Conservation (phyloP, 2,329 filamentous ascomycete species). For the Xylariaceae sp. region DNA sequence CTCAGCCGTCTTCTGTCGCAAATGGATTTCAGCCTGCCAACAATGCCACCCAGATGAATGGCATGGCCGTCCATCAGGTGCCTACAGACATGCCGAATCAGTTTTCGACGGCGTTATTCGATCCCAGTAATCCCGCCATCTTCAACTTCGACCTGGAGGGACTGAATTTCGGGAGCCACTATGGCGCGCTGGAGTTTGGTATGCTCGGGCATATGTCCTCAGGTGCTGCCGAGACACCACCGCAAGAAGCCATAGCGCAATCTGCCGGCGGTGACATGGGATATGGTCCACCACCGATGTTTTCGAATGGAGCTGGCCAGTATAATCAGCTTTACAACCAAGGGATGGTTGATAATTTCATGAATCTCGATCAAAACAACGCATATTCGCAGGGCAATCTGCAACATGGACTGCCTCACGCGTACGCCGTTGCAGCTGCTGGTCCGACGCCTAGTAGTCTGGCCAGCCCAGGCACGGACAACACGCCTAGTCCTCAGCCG, state of each 20-base stretch:
- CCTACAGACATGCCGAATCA: conserved; percentile 42
- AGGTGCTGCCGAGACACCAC: conserved; percentile 74
- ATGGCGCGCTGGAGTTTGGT: conserved; percentile 90
- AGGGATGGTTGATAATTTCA: conserved; percentile 48
- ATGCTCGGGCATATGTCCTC: conserved; percentile 96
- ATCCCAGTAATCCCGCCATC: conserved; percentile 83
- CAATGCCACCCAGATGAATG: conserved; percentile 43
- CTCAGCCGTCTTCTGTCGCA: conserved; percentile 67
- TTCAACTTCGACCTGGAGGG: conserved; percentile 96
- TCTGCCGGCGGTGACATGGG: conserved; percentile 35
- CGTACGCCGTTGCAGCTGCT: conserved; percentile 59
- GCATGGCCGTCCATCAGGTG: conserved; percentile 46
- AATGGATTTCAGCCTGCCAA: conserved; percentile 60
- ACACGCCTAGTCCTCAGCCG: conserved; percentile 55
- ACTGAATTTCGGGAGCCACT: conserved; percentile 92
- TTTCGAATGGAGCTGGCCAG: conserved; percentile 47
- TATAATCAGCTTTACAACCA: conserved; percentile 48
- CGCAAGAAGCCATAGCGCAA: conserved; percentile 54
- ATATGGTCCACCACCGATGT: conserved; percentile 44
- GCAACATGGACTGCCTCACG: conserved; percentile 58
- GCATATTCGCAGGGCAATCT: conserved; percentile 53
- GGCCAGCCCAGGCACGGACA: conserved; percentile 60
- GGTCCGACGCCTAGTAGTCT: conserved; percentile 49
- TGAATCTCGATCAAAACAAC: conserved; percentile 47
- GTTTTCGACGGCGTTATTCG: conserved; percentile 63